Percentiles rank a stretch among this genome's conserved stretches.
Conservation (phyloP, 768 basidiomycete genomes). For the Kwoniella europaea region DNA sequence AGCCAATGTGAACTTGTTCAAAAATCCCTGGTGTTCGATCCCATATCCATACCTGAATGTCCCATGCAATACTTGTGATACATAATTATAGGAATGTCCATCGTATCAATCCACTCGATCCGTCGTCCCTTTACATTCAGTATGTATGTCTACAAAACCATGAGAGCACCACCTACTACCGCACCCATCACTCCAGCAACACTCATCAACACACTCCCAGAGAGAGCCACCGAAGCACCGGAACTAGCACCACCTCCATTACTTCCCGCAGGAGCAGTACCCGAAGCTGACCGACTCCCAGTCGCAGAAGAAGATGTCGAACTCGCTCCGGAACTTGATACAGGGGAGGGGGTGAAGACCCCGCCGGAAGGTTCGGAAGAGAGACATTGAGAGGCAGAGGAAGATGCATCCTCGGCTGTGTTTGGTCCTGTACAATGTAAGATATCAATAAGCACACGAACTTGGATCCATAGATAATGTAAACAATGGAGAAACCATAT, state of each 20-base stretch:
- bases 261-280: not conserved
- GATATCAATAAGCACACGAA: not conserved
- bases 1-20: not conserved
- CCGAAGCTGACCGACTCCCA: constrained; percentile 1
- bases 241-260: constrained; percentile 1
- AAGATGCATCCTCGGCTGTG: constrained; percentile 53
- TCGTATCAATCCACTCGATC: not conserved
- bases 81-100: not conserved
- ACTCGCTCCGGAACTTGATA: constrained; percentile 2
- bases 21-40: not conserved
- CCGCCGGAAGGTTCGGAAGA: constrained; percentile 49
- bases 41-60: not conserved
- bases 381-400: constrained; percentile 51
- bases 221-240: not conserved
- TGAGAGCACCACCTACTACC: constrained; percentile 3
- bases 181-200: constrained; percentile 6
- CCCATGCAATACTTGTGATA: not conserved
- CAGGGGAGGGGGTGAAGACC: constrained; percentile 44
- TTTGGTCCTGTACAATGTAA: constrained; percentile 46
- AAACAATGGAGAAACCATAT: not conserved
- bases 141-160: not conserved
- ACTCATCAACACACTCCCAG: not conserved
- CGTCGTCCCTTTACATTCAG: not conserved
- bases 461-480: not conserved
- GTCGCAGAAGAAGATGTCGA: constrained; percentile 3